These are phyloP conservation scores for Eucalyptus grandis DNA, from an alignment of 345 rosid species.

Conservation along the genomic window DNA sequence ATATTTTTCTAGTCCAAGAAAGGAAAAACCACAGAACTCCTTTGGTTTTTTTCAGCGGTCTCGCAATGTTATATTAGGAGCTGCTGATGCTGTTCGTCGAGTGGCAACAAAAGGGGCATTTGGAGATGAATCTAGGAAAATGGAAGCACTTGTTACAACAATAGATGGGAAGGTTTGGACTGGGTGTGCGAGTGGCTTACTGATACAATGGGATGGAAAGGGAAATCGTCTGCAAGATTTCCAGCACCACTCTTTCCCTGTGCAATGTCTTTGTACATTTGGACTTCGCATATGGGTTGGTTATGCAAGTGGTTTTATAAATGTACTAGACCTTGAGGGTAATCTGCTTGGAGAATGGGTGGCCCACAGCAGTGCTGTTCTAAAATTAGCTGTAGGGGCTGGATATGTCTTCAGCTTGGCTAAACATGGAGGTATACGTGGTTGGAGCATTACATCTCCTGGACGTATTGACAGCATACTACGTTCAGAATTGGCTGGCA, in stretches of 20 bases:
- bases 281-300: constrained; percentile 77
- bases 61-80: constrained; percentile 87
- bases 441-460: constrained; percentile 84
- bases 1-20: constrained; percentile 32
- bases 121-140: constrained; percentile 72
- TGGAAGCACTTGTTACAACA: constrained; percentile 54
- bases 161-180: constrained; percentile 77
- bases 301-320: constrained; percentile 70
- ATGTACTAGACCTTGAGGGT: constrained; percentile 77
- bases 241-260: constrained; percentile 44
- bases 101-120: constrained; percentile 80
- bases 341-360: constrained; percentile 65
- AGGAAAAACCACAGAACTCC: constrained; percentile 62
- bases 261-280: constrained; percentile 71
- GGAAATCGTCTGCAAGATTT: constrained; percentile 73
- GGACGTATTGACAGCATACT: constrained; percentile 59
- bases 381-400: constrained; percentile 61
- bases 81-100: constrained; percentile 96
- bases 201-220: constrained; percentile 81
- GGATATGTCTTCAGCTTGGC: constrained; percentile 78
- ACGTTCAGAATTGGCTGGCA: constrained; percentile 43
- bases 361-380: constrained; percentile 66
- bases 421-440: constrained; percentile 86
- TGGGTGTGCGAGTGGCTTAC: constrained; percentile 67
- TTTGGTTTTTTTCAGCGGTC: constrained; percentile 88